Percentiles rank a stretch among this genome's conserved stretches.
phyloP scores from a whole-genome alignment of 2,329 filamentous ascomycete species.

The Monosporascus sp. region DNA sequence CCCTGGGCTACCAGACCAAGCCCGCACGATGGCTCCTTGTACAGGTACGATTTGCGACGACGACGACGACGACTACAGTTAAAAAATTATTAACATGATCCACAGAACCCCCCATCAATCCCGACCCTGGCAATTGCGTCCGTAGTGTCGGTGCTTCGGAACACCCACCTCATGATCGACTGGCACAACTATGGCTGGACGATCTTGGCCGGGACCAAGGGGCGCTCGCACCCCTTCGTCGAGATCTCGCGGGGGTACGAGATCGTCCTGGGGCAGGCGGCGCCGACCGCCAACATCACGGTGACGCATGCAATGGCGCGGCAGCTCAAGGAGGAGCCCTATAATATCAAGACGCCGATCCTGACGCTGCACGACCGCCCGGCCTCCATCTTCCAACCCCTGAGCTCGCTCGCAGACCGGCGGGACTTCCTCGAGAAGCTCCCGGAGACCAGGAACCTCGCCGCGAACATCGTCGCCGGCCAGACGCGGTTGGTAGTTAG shows the following conservation, averaged over 20 bases:
- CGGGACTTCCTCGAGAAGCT: constrained; percentile 59
- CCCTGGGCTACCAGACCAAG: constrained; percentile 68
- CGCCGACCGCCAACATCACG: constrained; percentile 69
- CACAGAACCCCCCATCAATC: constrained; percentile 87
- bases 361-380: constrained; percentile 82
- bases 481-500: constrained; percentile 71
- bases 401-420: constrained; percentile 43
- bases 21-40: constrained; percentile 82
- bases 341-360: constrained; percentile 59
- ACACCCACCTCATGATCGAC: constrained; percentile 81
- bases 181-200: constrained; percentile 99
- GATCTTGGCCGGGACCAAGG: constrained; percentile 65
- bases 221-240: constrained; percentile 67
- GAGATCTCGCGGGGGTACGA: constrained; percentile 74
- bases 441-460: constrained; percentile 57
- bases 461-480: constrained; percentile 52
- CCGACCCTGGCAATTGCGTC: constrained; percentile 77
- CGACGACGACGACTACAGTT: not conserved
- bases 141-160: constrained; percentile 67
- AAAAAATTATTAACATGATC: constrained; percentile 7
- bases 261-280: constrained; percentile 59
- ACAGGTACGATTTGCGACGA: constrained; percentile 44
- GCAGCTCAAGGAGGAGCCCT: constrained; percentile 60
- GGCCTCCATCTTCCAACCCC: constrained; percentile 72
- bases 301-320: constrained; percentile 86